Evolutionary conservation across 495 filamentous ascomycete species (phyloP), one percentile per base, ranked within the genome.

Genomic region (Hypoxylon cercidicola): DNA sequence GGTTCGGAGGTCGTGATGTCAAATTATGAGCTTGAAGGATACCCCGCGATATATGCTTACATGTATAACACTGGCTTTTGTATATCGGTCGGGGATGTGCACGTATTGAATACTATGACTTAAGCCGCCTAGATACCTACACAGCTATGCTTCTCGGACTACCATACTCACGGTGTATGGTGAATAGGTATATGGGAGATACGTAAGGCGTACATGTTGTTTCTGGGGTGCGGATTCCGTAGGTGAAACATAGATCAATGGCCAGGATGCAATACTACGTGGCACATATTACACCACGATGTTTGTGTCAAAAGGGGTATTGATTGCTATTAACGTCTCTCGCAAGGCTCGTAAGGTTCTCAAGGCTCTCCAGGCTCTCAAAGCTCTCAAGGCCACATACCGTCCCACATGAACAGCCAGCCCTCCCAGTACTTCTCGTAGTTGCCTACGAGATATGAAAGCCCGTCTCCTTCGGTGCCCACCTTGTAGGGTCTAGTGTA

Each of bases 391-490:
- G 79, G 78, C 79, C 79, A 81, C 63, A 81, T 64, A 2, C 77
- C 77, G 37, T 81, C 79, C 61, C 71, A 81, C 73, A 81, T 76
- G 57, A 76, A 81, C 19, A 79, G 71, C 78, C 78, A 80, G 35
- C 77, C 75, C 11, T 76, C 73, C 77, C 76, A 80, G 48, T 80
- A 81, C 18, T 74, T 68, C 30, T 78, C 72, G 20, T 77, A 78
- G 6, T 74, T 79, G 0, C 79, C 79, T 13, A 78, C 69, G 11
- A 81, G 61, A 74, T 77, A 77, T 19, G 77, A 80, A 16, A 74
- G 45, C 8, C 76, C 78, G 46, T 81, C 78, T 0, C 79, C 77
- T 21, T 78, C 74, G 11, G 76, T 71, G 7, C 78, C 78, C 19
- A 75, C 72, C 62, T 70, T 80, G 70, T 79, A 81, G 0, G 78